A percentile compares a stretch with the other conserved stretches of the same genome.
phyloP scores from a whole-genome alignment of 495 filamentous ascomycete species.

The Xylaria scruposa region DNA sequence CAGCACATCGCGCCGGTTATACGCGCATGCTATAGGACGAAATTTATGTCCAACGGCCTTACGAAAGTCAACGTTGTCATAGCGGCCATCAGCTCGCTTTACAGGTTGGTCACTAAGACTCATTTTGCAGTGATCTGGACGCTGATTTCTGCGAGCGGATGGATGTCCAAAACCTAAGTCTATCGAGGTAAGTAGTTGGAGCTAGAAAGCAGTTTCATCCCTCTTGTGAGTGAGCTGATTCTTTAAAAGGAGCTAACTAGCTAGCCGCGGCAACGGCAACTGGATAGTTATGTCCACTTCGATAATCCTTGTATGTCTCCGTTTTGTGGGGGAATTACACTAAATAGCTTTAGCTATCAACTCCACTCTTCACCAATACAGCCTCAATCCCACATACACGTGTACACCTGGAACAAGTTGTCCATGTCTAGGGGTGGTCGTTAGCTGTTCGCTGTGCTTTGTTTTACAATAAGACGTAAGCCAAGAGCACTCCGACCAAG shows the following conservation, averaged over 20 bases:
- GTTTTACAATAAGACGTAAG: not conserved
- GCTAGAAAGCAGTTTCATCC: not conserved
- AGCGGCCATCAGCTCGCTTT: constrained; percentile 38
- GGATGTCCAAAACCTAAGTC: not conserved
- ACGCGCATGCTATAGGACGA: constrained; percentile 37
- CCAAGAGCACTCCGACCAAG: not conserved
- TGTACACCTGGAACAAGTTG: no score
- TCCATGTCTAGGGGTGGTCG: not conserved
- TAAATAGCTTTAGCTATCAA: no score
- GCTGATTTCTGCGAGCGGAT: not conserved
- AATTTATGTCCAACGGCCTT: constrained; percentile 37
- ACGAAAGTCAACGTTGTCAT: constrained; percentile 42
- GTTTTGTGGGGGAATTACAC: not conserved
- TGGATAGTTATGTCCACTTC: not conserved
- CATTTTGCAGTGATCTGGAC: constrained; percentile 4
- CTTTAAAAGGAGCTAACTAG: not conserved
- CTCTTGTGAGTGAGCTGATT: not conserved
- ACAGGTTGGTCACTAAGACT: constrained; percentile 20
- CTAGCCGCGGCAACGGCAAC: constrained; percentile 1
- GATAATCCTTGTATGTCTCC: constrained; percentile 1
- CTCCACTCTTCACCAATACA: no score
- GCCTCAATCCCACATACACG: no score
- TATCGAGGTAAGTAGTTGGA: not conserved
- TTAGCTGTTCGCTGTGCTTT: not conserved
- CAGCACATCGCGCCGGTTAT: constrained; percentile 39